Evolutionary conservation across 2,329 filamentous ascomycete genomes (phyloP), one percentile per base, ranked within the genome.

Genomic region (Penicillium sp.): DNA sequence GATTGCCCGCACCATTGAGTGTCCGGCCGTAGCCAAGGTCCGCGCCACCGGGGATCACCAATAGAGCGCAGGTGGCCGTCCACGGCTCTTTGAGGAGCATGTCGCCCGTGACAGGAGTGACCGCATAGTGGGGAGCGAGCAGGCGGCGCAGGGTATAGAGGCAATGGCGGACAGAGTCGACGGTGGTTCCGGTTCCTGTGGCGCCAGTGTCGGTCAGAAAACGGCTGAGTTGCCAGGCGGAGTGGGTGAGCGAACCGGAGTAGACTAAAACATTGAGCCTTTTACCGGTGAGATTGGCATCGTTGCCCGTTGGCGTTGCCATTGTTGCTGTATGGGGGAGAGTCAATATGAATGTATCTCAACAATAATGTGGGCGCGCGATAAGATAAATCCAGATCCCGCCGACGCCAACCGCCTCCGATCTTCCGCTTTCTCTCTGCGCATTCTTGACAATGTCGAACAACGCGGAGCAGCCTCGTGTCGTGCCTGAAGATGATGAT

Each of bases 231-330:
- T 51, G 50, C 39, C 53, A 52, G 33, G 54, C 54, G 30, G 38
- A 41, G 43, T 55, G 45, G 34, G 46, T 53, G 36, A 57, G 56
- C 64, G 60, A 73, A 90, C 87, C 89, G 54, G 88, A 86, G 61
- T 97, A 97, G 36, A 98, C 87, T 51, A 97, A 78, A 41, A 98
- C 84, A 63, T 98, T 97, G 71, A 96, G 77, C 61, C 81, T 84
- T 60, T 79, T 80, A 18, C 76, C 69, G 7, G 80, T 72, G 81
- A 91, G 49, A 52, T 63, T 64, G 56, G 63, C 55, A 37, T 43
- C 34, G 27, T 56, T 54, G 50, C 55, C 54, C 32, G 56, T 54
- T 36, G 59, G 51, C 28, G 58, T 58, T 41, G 64, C 50, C 58
- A 58, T 65, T 45, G 53, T 52, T 52, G 35, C 31, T 41, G 32